Base-by-base conservation (phyloP, 2,329 filamentous ascomycete genomes). In the Neophaeococcomyces aloes region DNA sequence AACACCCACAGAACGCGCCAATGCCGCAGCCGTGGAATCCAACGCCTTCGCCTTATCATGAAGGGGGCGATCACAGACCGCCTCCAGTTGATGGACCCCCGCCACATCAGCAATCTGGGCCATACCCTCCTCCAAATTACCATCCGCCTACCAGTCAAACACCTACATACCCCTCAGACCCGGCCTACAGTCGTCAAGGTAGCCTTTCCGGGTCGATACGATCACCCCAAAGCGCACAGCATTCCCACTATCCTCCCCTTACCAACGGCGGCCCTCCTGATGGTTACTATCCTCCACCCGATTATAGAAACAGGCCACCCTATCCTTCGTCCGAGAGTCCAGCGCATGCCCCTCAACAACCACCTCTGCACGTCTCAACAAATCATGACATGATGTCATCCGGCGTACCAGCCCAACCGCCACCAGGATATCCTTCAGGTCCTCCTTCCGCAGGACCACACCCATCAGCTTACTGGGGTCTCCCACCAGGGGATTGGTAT, bases 321-420 rank as follows among this genome's bases (percentile, higher is more conserved):
- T 55, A 55, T 48, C 50, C 33, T 7, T 48, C 49, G 4, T 40
- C 45, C 13, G 51, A 53, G n/a, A 40, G 27, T 29, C 52, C 49
- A 37, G 40, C 48, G 14, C 51, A 51, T 49, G 53, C 46, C 39
- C 43, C 45, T 32, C 53, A 51, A 40, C 53, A 44, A 13, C 46
- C 46, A 29, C 44, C 47, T 3, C 48, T 53, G 29, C 53, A 55
- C 41, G 48, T 50, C 17, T 23, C 50, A 33, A 54, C 53, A 18
- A 47, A 45, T 27, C 53, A 53, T 51, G 53, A 55, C 25, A 50
- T 54, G 47, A 55, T 55, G 53, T 39, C 47, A 13, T 45, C 38
- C 21, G 48, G 50, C 25, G 47, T 50, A 30, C 47, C 38, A 18
- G 45, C 40, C 10, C 51, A 38, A 19, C 43, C 49, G 15, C 29